phyloP scores from a whole-genome alignment of 352 stramenopile species.

The Phytophthora fragariaefolia region DNA sequence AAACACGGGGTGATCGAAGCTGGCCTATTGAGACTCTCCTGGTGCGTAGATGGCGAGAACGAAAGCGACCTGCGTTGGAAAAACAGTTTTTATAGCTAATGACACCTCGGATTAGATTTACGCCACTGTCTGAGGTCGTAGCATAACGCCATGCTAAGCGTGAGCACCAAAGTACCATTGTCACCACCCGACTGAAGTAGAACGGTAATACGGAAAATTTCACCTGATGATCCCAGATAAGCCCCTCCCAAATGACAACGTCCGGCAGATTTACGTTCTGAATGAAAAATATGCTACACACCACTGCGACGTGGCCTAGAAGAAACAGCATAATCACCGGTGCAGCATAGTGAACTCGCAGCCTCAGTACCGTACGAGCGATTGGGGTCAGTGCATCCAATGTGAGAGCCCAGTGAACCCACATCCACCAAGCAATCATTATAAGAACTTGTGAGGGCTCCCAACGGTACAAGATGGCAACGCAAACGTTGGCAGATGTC shows the following conservation, averaged over 20 bases:
- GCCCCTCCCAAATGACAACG: background rate
- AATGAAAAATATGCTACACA: background rate
- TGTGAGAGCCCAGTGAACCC: conserved; percentile 29
- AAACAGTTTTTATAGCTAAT: background rate
- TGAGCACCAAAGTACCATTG: background rate
- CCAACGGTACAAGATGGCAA: conserved; percentile 17
- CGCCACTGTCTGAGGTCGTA: background rate
- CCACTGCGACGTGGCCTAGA: background rate
- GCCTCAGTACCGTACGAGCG: conserved; percentile 13
- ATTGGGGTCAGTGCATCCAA: conserved; percentile 37
- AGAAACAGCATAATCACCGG: background rate
- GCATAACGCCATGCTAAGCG: background rate
- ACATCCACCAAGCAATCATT: conserved; percentile 15
- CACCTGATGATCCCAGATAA: background rate
- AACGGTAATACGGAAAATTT: background rate
- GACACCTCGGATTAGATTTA: background rate
- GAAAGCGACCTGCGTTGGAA: background rate
- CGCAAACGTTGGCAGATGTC: conserved; percentile 24
- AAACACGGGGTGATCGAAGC: background rate
- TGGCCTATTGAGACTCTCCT: no score
- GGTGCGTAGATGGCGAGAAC: background rate
- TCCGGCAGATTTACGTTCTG: background rate
- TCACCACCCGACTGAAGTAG: background rate
- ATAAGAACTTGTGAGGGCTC: conserved; percentile 12
- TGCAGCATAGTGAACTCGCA: background rate